Evolutionary conservation across 306 rosid species (phyloP).

Genomic region (Gynostemma pentaphyllum): DNA sequence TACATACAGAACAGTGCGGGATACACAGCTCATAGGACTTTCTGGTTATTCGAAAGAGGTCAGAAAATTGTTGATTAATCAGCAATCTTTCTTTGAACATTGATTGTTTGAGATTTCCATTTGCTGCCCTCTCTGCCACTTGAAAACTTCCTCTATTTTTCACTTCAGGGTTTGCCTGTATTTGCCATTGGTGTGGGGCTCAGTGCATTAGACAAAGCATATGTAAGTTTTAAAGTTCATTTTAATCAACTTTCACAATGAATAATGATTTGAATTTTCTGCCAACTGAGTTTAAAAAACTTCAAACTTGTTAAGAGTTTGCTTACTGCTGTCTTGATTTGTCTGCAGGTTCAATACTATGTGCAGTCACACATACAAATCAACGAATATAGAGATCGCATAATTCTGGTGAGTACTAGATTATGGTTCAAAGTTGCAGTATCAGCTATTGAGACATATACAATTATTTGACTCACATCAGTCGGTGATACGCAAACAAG

Average conservation of each 20-base stretch:
- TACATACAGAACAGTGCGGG: slow-evolving; percentile 62
- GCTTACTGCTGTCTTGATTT: not conserved
- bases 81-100: not conserved
- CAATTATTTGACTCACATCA: too few relatives aligned
- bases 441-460: too few relatives aligned
- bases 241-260: not conserved
- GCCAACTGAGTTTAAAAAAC: not conserved
- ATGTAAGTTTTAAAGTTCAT: slow-evolving; percentile 48
- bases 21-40: slow-evolving; percentile 84
- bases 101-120: not conserved
- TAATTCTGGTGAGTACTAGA: slow-evolving; percentile 52
- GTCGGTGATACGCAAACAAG: too few relatives aligned
- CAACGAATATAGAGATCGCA: slow-evolving; percentile 83
- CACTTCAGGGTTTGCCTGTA: slow-evolving; percentile 75
- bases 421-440: too few relatives aligned
- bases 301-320: not conserved
- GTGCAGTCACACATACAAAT: slow-evolving; percentile 99
- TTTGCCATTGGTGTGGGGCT: slow-evolving; percentile 78
- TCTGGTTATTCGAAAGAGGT: slow-evolving; percentile 96
- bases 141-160: slow-evolving; percentile 9
- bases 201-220: slow-evolving; percentile 83
- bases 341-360: slow-evolving; percentile 70
- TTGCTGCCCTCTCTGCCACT: slow-evolving; percentile 6
- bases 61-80: not conserved
- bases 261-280: not conserved